Conservation (phyloP, 345 rosid species). For the Aquilaria sinensis region DNA sequence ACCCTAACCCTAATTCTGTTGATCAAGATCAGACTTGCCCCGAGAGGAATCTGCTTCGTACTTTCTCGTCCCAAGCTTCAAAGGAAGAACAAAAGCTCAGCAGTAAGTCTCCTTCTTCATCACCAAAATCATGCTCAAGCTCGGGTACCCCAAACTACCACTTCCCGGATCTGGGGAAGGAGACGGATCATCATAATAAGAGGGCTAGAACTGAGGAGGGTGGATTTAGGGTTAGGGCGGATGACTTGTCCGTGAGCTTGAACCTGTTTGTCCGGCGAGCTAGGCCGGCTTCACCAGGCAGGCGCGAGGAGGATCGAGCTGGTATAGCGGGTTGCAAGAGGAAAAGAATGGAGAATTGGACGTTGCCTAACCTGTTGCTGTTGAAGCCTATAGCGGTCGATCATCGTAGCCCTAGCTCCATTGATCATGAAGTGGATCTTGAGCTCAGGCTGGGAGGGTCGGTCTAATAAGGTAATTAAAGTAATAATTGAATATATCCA, state of each 20-base stretch:
- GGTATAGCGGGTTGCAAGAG: conserved; percentile 31
- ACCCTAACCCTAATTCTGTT: conserved; percentile 59
- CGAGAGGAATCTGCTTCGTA: conserved; percentile 18
- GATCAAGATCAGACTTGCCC: conserved; percentile 18
- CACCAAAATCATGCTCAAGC: conserved; percentile 27
- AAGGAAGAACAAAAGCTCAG: conserved; percentile 17
- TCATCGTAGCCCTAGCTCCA: conserved; percentile 34
- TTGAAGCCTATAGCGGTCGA: conserved; percentile 33
- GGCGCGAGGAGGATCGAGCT: conserved; percentile 23
- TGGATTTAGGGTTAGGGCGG: conserved; percentile 25
- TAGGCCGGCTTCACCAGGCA: conserved; percentile 23
- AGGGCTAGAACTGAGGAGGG: conserved; percentile 26
- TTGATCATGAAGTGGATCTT: conserved; percentile 58
- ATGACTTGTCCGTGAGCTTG: conserved; percentile 58
- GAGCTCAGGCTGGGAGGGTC: conserved; percentile 83
- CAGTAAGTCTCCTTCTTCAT: conserved; percentile 17
- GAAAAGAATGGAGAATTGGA: conserved; percentile 34
- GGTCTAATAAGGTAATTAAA: conserved; percentile 38
- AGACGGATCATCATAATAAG: conserved; percentile 15
- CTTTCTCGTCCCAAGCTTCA: conserved; percentile 27
- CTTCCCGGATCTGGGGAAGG: conserved; percentile 24
- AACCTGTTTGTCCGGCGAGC: conserved; percentile 51
- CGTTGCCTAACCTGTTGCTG: conserved; percentile 31
- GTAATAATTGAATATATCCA: conserved; percentile 12
- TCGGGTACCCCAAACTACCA: conserved; percentile 13